Base-by-base conservation (phyloP, 495 filamentous ascomycete species). In the Xylaria sp. region DNA sequence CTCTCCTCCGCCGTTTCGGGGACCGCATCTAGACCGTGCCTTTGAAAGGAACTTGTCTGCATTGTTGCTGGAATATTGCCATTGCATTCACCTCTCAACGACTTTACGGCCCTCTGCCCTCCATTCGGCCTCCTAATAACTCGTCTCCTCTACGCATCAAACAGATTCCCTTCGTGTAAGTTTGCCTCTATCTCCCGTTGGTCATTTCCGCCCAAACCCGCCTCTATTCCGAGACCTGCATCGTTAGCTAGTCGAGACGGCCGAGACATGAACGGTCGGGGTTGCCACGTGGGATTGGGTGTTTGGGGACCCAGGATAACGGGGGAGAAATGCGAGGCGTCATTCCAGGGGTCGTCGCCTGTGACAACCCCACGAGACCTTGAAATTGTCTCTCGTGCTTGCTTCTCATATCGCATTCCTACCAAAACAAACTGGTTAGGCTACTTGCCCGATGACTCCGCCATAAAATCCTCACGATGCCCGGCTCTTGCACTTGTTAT, bases 51-150 rank as follows among this genome's bases (percentile, higher is more conserved):
- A 40, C 29, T 37, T 48, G 65, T 67, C 70, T 69, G 73, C 77
- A 73, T 43, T 72, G 77, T 65, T 79, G 77, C 77, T 79, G 77
- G 68, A 76, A 79, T 79, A 79, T 78, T 78, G 77, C 77, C 77
- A 63, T 70, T 76, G 76, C 74, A 67, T 68, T 65, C 52, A 29
- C 55, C 52, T 73, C 48, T 29, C 2, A 53, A 55, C 50, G 17
- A 21, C 33, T 55, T 12, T 24, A 59, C 24, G 41, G 57, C 67
- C 52, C 67, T 69, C 69, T 65, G n/a, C 37, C 29, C 44, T 69
- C 67, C 35, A 50, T 50, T 68, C 46, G 55, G 40, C 71, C 76
- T 68, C 37, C 68, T 61, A 61, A 46, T 69, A 11, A 31, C 3
- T 15, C 43, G 46, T 21, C 15, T 31, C n/a, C 0, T 53, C 69